Evolutionary conservation across 164 flowering plant genomes (phyloP).

Genomic region (Berberis vulgaris): DNA sequence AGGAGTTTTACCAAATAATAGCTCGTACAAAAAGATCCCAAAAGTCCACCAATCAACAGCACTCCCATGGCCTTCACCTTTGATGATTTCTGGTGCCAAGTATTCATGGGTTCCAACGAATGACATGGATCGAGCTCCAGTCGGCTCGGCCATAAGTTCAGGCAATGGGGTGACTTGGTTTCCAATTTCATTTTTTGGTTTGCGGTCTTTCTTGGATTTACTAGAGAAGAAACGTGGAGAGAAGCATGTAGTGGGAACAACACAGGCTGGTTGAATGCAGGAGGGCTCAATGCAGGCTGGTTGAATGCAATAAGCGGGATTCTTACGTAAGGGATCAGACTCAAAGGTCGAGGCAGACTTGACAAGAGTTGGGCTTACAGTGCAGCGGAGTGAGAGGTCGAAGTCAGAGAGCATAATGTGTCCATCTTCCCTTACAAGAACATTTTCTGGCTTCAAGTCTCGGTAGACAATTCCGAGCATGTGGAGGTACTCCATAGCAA

Average conservation of each 20-base stretch:
- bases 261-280: constrained; percentile 83
- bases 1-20: constrained; percentile 8
- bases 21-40: constrained; percentile 30
- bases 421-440: too few relatives aligned
- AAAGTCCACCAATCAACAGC: constrained; percentile 99
- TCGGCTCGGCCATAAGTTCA: too few relatives aligned
- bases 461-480: too few relatives aligned
- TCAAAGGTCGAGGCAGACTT: constrained; percentile 40
- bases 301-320: constrained; percentile 60
- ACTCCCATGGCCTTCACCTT: constrained; percentile 86
- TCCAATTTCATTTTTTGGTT: constrained; percentile 45
- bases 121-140: too few relatives aligned
- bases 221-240: constrained; percentile 31
- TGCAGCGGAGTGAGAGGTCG: neutral
- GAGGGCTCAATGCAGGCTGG: constrained; percentile 74
- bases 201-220: too few relatives aligned
- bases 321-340: constrained; percentile 50
- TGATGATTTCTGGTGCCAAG: too few relatives aligned
- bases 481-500: too few relatives aligned
- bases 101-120: too few relatives aligned
- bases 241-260: constrained; percentile 74
- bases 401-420: too few relatives aligned
- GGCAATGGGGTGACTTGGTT: constrained; percentile 34
- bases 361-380: constrained; percentile 75
- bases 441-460: too few relatives aligned